Conservation (phyloP, 1,139 yeast species). For the Blastobotrys serpentis region DNA sequence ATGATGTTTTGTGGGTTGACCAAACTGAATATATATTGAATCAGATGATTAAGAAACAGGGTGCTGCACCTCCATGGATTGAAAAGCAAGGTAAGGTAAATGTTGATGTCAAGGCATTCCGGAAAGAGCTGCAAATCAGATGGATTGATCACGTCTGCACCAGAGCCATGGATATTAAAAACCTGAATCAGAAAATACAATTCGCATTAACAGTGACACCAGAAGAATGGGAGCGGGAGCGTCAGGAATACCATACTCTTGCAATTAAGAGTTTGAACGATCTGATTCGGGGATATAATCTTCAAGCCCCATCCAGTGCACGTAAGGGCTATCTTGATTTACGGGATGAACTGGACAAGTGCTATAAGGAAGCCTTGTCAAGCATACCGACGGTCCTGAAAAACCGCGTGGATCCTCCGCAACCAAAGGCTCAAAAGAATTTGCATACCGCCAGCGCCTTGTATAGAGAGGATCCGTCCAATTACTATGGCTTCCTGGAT, state of each 20-base stretch:
- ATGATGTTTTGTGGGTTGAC: slow-evolving; percentile 48
- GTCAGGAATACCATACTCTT: slow-evolving; percentile 44
- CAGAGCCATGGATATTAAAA: slow-evolving; percentile 19
- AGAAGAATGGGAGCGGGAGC: slow-evolving; percentile 42
- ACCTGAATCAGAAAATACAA: slow-evolving; percentile 19
- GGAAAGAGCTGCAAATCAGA: slow-evolving; percentile 31
- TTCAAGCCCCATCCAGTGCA: slow-evolving; percentile 76
- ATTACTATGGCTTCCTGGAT: slow-evolving; percentile 34
- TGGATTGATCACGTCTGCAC: slow-evolving; percentile 25
- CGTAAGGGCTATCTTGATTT: slow-evolving; percentile 62
- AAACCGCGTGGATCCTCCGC: slow-evolving; percentile 20
- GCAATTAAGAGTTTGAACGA: slow-evolving; percentile 54
- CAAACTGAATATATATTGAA: slow-evolving; percentile 66
- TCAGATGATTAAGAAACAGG: slow-evolving; percentile 71
- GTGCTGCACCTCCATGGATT: slow-evolving; percentile 85
- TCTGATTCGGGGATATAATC: slow-evolving; percentile 65
- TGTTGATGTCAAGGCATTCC: slow-evolving; percentile 46
- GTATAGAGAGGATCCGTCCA: slow-evolving; percentile 29
- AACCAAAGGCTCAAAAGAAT: slow-evolving; percentile 19
- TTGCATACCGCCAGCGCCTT: slow-evolving; percentile 24
- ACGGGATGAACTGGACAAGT: slow-evolving; percentile 49
- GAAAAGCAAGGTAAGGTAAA: slow-evolving; percentile 68
- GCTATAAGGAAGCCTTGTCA: slow-evolving; percentile 17
- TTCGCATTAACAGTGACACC: slow-evolving; percentile 3
- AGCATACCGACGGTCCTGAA: slow-evolving; percentile 21